These are phyloP conservation scores for Ceratocystis papillata DNA, from an alignment of 2,329 filamentous ascomycete species.

Conservation along the genomic window DNA sequence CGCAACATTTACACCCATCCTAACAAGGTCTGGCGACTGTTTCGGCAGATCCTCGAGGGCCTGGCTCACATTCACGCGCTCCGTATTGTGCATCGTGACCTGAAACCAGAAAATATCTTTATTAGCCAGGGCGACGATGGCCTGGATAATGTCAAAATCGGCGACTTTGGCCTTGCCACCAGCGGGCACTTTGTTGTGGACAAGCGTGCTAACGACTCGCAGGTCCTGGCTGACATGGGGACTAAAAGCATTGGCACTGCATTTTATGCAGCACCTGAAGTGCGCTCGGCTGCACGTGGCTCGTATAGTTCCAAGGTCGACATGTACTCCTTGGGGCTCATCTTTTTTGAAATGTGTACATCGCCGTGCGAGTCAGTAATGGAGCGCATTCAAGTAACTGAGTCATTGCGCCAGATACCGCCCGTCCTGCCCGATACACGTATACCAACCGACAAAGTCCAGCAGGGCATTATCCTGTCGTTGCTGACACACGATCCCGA, in stretches of 20 bases:
- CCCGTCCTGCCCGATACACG: constrained; percentile 66
- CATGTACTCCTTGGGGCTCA: constrained; percentile 95
- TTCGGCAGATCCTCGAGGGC: constrained; percentile 83
- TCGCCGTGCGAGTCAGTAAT: constrained; percentile 51
- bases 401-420: constrained; percentile 55
- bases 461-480: constrained; percentile 67
- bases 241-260: constrained; percentile 65
- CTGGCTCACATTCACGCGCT: constrained; percentile 79
- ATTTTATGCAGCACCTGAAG: constrained; percentile 86
- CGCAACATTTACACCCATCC: constrained; percentile 62
- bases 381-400: constrained; percentile 54
- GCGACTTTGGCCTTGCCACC: constrained; percentile 90
- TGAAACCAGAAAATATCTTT: constrained; percentile 97
- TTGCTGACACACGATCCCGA: constrained; percentile 73
- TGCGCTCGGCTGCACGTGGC: constrained; percentile 61
- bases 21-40: constrained; percentile 77
- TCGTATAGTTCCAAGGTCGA: constrained; percentile 91
- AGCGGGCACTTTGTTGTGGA: constrained; percentile 66
- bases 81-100: constrained; percentile 87
- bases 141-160: constrained; percentile 83
- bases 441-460: constrained; percentile 55
- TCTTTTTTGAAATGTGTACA: constrained; percentile 97
- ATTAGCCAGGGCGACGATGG: constrained; percentile 60
- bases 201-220: constrained; percentile 32
- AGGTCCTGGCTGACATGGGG: constrained; percentile 44